Evolutionary conservation across 768 basidiomycete species (phyloP).

Genomic region (Mycena crocata): DNA sequence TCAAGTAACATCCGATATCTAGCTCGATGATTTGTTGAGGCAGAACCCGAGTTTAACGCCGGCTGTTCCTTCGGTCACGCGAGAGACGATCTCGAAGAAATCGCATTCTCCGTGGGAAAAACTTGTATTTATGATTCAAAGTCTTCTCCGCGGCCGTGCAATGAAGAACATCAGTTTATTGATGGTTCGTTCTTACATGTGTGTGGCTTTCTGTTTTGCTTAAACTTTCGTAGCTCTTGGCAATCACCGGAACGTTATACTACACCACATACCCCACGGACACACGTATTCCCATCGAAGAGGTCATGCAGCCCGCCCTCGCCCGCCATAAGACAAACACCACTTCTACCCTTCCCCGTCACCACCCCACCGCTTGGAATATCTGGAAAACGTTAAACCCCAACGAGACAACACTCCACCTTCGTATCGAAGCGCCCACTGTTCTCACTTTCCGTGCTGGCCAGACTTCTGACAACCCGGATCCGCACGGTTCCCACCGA

Average conservation of each 20-base stretch:
- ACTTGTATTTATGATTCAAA: constrained; percentile 53
- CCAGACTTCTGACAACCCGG: constrained; percentile 18
- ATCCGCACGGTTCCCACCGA: constrained; percentile 43
- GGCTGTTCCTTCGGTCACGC: constrained; percentile 46
- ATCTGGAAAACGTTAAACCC: constrained; percentile 88
- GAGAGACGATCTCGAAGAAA: constrained; percentile 47
- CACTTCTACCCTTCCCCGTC: constrained; percentile 30
- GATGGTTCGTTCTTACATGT: constrained; percentile 57
- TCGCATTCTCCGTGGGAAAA: constrained; percentile 59
- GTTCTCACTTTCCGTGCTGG: constrained; percentile 74
- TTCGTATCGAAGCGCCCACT: constrained; percentile 84
- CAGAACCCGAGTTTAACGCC: constrained; percentile 74
- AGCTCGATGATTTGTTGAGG: constrained; percentile 88
- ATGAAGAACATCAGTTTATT: constrained; percentile 85
- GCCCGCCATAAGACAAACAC: constrained; percentile 45
- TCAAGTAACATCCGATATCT: constrained; percentile 27
- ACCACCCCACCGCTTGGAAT: constrained; percentile 65
- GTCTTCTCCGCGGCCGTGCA: constrained; percentile 72
- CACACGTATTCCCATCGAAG: constrained; percentile 39
- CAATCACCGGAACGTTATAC: constrained; percentile 81
- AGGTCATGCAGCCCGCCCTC: constrained; percentile 47
- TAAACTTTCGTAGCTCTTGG: constrained; percentile 67
- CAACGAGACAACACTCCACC: constrained; percentile 70
- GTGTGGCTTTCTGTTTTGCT: constrained; percentile 20
- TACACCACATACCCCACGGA: constrained; percentile 70